Conservation (phyloP, 305 asterid genomes). For the Fraxinus albicans region DNA sequence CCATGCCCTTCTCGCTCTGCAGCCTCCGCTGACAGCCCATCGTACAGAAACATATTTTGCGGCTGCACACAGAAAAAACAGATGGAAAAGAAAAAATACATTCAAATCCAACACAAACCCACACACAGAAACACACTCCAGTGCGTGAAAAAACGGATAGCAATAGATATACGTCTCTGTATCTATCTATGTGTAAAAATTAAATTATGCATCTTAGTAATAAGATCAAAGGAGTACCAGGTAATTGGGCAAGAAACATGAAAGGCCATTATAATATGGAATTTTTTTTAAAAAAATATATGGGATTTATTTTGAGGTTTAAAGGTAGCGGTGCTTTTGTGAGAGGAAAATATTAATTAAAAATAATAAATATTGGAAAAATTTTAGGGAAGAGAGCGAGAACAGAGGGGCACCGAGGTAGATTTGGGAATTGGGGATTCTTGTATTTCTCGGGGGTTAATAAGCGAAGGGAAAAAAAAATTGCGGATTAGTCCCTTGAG, state of each 20-base stretch:
- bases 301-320: conserved; percentile 19
- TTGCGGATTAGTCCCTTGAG: conserved; percentile 15
- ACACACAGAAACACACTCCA: conserved; percentile 33
- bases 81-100: conserved; percentile 12
- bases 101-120: conserved; percentile 27
- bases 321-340: conserved; percentile 25
- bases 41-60: conserved; percentile 78
- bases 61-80: conserved; percentile 53
- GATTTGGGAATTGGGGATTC: conserved; percentile 28
- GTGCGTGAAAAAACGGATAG: conserved; percentile 16
- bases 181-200: conserved; percentile 1
- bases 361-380: conserved; percentile 18
- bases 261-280: conserved; percentile 56
- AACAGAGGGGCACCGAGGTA: background rate
- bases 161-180: conserved; percentile 16
- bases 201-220: conserved; percentile 15
- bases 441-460: conserved; percentile 9
- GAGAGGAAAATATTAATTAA: conserved; percentile 1
- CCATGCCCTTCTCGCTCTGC: conserved; percentile 58
- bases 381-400: conserved; percentile 23
- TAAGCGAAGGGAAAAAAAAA: background rate
- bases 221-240: conserved; percentile 47
- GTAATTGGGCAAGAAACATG: conserved; percentile 98
- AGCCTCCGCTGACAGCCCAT: conserved; percentile 66
- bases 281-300: background rate